Conservation (phyloP, 2,329 filamentous ascomycete genomes). For the Aspergillus ibericus region DNA sequence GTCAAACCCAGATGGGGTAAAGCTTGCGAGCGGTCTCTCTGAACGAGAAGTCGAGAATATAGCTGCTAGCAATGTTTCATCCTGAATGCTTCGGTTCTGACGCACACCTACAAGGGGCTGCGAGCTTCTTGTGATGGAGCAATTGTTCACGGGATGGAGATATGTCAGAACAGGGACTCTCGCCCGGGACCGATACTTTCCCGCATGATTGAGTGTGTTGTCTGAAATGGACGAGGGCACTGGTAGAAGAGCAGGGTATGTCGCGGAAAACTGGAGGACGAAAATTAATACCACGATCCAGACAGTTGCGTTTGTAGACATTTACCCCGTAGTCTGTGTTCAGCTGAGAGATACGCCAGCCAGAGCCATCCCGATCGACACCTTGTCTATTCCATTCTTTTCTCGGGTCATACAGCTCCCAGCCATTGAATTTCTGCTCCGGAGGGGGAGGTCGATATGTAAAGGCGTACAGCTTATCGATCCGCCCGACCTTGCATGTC, state of each 20-base stretch:
- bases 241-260: conserved; percentile 81
- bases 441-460: conserved; percentile 72
- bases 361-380: conserved; percentile 74
- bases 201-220: conserved; percentile 91
- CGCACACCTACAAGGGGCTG: conserved; percentile 86
- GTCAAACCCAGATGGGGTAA: conserved; percentile 41
- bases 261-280: conserved; percentile 70
- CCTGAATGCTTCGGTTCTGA: conserved; percentile 87
- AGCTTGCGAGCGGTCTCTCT: conserved; percentile 43
- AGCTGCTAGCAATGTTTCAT: conserved; percentile 87
- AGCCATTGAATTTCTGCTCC: conserved; percentile 75
- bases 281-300: conserved; percentile 6
- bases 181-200: conserved; percentile 80
- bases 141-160: conserved; percentile 94
- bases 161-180: conserved; percentile 90
- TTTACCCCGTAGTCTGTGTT: conserved; percentile 76
- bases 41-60: conserved; percentile 77
- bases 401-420: conserved; percentile 80
- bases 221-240: conserved; percentile 93
- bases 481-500: conserved; percentile 76
- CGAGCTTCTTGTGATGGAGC: conserved; percentile 91
- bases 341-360: conserved; percentile 88
- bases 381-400: conserved; percentile 86
- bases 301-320: background rate
- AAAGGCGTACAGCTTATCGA: conserved; percentile 92